Percentiles rank a stretch among this genome's conserved stretches.
phyloP scores from a whole-genome alignment of 495 filamentous ascomycete species.

The Daldinia bambusicola region DNA sequence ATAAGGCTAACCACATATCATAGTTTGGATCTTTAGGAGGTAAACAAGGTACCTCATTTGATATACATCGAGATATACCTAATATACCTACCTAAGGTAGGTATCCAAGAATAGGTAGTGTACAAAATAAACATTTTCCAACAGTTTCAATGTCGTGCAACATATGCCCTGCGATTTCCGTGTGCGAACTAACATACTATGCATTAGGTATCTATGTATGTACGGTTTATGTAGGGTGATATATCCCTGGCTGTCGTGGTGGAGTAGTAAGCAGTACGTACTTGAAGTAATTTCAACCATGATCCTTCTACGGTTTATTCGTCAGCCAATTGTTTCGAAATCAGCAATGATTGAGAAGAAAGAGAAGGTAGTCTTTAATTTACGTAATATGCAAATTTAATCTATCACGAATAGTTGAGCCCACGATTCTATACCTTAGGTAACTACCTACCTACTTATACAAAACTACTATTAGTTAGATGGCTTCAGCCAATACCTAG shows the following conservation, averaged over 20 bases:
- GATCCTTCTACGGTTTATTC: conserved; percentile 4
- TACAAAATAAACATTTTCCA: background rate
- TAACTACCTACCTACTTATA: no score
- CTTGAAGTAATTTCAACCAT: conserved; percentile 10
- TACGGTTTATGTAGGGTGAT: no score
- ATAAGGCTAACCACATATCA: background rate
- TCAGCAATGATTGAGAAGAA: background rate
- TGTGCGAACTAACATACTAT: background rate
- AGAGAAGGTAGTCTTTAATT: background rate
- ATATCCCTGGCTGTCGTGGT: conserved; percentile 24
- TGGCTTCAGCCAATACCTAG: no score
- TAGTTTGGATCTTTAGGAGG: background rate
- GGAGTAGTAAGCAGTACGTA: conserved; percentile 2
- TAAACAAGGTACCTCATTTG: no score
- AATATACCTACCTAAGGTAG: no score
- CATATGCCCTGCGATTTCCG: background rate
- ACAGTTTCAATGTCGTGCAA: background rate
- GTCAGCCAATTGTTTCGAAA: conserved; percentile 9
- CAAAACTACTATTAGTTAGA: no score
- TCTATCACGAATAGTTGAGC: no score
- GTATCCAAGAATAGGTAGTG: no score
- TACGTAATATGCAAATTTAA: background rate
- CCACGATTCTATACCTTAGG: no score
- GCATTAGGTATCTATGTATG: background rate
- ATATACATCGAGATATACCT: no score